These are phyloP conservation scores for Mrakia blollopis DNA, from an alignment of 768 basidiomycete species.

Conservation along the genomic window DNA sequence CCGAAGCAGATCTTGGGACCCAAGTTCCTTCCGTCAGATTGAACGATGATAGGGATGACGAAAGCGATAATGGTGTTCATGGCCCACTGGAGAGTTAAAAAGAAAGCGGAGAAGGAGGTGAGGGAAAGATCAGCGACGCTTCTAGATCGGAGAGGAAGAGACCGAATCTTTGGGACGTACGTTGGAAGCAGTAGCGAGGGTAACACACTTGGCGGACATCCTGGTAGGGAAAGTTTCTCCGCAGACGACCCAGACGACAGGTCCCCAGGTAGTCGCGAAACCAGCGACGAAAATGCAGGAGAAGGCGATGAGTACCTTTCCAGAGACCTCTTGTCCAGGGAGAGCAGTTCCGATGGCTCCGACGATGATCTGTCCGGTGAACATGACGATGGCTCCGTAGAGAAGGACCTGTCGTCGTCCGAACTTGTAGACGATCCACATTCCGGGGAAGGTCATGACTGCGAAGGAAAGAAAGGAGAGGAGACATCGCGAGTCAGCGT, in stretches of 20 bases:
- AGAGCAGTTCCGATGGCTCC: slow-evolving; percentile 43
- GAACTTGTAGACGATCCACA: slow-evolving; percentile 32
- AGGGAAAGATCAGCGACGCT: background rate
- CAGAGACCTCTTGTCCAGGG: slow-evolving; percentile 39
- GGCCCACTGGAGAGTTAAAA: slow-evolving; percentile 10
- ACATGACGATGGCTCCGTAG: slow-evolving; percentile 25
- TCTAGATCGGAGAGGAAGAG: too few relatives aligned
- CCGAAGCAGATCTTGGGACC: slow-evolving; percentile 44
- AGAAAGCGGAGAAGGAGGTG: background rate
- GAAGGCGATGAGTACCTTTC: slow-evolving; percentile 45
- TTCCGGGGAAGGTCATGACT: slow-evolving; percentile 30
- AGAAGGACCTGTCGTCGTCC: slow-evolving; percentile 31
- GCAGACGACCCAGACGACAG: slow-evolving; percentile 44
- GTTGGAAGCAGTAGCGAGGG: slow-evolving; percentile 44
- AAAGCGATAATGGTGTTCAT: slow-evolving; percentile 44
- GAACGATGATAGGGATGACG: slow-evolving; percentile 40
- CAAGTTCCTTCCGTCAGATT: slow-evolving; percentile 36
- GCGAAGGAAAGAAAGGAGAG: too few relatives aligned
- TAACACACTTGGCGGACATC: slow-evolving; percentile 43
- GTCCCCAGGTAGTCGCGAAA: slow-evolving; percentile 43
- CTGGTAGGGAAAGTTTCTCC: slow-evolving; percentile 45
- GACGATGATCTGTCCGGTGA: slow-evolving; percentile 27
- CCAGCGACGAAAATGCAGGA: slow-evolving; percentile 44
- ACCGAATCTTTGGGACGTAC: background rate
- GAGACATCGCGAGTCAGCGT: background rate